Percentiles rank a stretch among this genome's conserved stretches.
phyloP scores from a whole-genome alignment of 768 basidiomycete genomes.

The Suillus lakei region DNA sequence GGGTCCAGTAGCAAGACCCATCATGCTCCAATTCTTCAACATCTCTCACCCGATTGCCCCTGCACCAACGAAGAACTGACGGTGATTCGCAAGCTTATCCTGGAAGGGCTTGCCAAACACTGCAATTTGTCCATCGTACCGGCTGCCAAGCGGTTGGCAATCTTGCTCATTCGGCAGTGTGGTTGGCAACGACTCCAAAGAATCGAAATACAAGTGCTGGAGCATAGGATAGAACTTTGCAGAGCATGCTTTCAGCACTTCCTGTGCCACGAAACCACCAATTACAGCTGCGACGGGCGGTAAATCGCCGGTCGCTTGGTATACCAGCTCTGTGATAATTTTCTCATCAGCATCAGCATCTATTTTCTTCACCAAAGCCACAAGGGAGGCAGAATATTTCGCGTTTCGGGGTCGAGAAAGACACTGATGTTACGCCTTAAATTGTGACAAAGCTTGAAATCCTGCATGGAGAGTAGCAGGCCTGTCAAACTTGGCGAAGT shows the following conservation, averaged over 20 bases:
- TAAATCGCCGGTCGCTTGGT: conserved; percentile 90
- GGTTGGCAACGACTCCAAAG: conserved; percentile 89
- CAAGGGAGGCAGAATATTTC: conserved; percentile 75
- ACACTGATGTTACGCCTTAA: conserved; percentile 62
- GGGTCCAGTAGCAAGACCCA: conserved; percentile 85
- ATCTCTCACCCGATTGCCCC: conserved; percentile 99
- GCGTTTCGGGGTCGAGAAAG: conserved; percentile 84
- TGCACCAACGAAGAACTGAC: conserved; percentile 97
- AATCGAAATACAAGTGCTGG: conserved; percentile 96
- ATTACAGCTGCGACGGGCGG: conserved; percentile 91
- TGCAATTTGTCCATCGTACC: conserved; percentile 95
- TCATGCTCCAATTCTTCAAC: conserved; percentile 99
- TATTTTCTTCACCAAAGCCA: conserved; percentile 79
- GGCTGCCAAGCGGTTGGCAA: conserved; percentile 76
- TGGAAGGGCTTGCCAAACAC: conserved; percentile 96
- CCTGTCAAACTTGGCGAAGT: conserved; percentile 97
- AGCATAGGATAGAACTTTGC: conserved; percentile 98
- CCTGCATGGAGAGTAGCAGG: conserved; percentile 90
- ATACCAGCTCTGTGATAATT: conserved; percentile 81
- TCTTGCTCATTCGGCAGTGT: conserved; percentile 80
- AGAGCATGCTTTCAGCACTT: conserved; percentile 94
- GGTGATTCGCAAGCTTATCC: conserved; percentile 83
- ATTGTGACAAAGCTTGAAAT: conserved; percentile 91
- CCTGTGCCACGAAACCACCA: conserved; percentile 98
- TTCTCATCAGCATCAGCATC: conserved; percentile 81